Percentiles rank a stretch among this genome's conserved stretches.
Conservation (phyloP, 2,329 filamentous ascomycete genomes). For the Aureobasidium sp. region DNA sequence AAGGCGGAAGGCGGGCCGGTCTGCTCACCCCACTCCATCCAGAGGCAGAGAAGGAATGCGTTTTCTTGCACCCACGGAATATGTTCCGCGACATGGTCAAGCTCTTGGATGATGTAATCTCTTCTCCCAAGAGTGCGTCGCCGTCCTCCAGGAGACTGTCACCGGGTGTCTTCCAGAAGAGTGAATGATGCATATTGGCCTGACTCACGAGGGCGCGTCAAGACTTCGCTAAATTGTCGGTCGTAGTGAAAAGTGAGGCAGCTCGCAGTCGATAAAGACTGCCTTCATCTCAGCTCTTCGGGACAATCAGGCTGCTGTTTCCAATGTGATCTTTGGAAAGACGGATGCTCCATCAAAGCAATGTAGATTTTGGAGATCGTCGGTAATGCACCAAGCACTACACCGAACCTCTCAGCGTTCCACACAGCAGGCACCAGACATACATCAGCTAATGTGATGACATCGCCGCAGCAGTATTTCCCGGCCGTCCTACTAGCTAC, state of each 20-base stretch:
- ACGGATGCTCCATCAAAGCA: slow-evolving; percentile 43
- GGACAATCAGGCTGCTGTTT: slow-evolving; percentile 49
- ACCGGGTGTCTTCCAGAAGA: too few relatives aligned
- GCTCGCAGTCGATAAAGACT: too few relatives aligned
- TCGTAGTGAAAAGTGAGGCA: too few relatives aligned
- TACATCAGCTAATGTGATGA: slow-evolving; percentile 52
- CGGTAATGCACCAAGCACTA: slow-evolving; percentile 47
- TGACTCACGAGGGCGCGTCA: too few relatives aligned
- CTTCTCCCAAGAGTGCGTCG: too few relatives aligned
- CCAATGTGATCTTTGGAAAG: slow-evolving; percentile 49
- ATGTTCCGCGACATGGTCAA: not conserved
- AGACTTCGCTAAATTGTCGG: too few relatives aligned
- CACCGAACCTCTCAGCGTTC: slow-evolving; percentile 49
- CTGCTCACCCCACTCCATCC: not conserved
- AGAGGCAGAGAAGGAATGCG: not conserved
- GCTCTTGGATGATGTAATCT: too few relatives aligned
- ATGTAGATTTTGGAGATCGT: slow-evolving; percentile 41
- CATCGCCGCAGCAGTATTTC: slow-evolving; percentile 50
- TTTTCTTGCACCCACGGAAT: not conserved
- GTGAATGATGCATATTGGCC: too few relatives aligned
- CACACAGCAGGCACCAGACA: slow-evolving; percentile 53
- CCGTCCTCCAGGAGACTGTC: too few relatives aligned
- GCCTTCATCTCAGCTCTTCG: slow-evolving; percentile 32
- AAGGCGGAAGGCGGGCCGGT: slow-evolving; percentile 7
- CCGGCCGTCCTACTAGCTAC: slow-evolving; percentile 37